phyloP scores from a whole-genome alignment of 2,329 filamentous ascomycete genomes.

The Epichloe elymi region DNA sequence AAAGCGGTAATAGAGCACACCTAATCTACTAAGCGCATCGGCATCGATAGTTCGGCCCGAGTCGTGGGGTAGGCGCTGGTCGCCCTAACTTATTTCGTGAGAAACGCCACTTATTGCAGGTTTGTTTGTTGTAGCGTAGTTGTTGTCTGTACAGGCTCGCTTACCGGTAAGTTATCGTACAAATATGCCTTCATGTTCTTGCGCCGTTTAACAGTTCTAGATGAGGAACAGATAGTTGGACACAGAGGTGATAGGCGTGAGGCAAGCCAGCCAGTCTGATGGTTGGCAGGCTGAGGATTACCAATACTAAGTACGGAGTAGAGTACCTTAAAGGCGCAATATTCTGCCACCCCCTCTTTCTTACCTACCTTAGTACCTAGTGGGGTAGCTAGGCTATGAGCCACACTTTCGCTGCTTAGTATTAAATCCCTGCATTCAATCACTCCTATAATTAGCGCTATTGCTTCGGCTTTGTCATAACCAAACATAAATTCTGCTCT shows the following conservation, averaged over 20 bases:
- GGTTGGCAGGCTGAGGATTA: too few relatives aligned
- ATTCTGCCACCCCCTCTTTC: too few relatives aligned
- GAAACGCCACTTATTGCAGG: not conserved
- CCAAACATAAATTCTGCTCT: not conserved
- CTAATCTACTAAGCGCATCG: slow-evolving; percentile 56
- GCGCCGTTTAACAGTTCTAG: not conserved
- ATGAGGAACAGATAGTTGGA: not conserved
- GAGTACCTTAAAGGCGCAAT: too few relatives aligned
- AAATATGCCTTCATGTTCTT: slow-evolving; percentile 42
- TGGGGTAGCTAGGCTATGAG: too few relatives aligned
- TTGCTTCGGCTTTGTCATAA: not conserved
- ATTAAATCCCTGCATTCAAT: too few relatives aligned
- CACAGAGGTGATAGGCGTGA: too few relatives aligned
- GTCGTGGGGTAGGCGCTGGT: slow-evolving; percentile 85
- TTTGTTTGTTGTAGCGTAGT: not conserved
- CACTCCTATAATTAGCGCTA: not conserved
- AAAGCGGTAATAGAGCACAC: slow-evolving; percentile 67
- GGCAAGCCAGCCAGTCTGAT: too few relatives aligned
- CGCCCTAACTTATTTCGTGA: slow-evolving; percentile 46
- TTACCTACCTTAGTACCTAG: too few relatives aligned
- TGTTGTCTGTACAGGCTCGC: slow-evolving; percentile 11
- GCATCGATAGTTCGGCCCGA: slow-evolving; percentile 57
- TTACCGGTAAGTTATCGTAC: slow-evolving; percentile 42
- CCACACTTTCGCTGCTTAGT: too few relatives aligned
- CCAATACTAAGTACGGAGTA: too few relatives aligned